Evolutionary conservation across 2,329 filamentous ascomycete genomes (phyloP), one percentile per base, ranked within the genome.

Genomic region (Onygenales sp.): DNA sequence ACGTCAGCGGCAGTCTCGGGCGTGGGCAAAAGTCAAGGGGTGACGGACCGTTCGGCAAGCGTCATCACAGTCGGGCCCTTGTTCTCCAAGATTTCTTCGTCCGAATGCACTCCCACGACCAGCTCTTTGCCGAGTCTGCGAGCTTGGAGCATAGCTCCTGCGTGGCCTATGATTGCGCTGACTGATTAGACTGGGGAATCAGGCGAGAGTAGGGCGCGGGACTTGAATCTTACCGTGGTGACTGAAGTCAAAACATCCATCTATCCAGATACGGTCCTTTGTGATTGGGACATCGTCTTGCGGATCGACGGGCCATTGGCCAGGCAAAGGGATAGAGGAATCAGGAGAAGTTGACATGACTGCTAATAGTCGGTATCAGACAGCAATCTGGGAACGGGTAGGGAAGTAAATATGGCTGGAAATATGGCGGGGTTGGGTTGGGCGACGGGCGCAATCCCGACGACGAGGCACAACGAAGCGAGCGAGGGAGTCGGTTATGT

Each of bases 31-130:
- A 21, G 11, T 33, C 38, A n/a, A 43, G 51, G 32, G 17, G 42
- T 21, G 51, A 69, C 71, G 58, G 62, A 79, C 85, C 92, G 85
- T 79, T 98, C 93, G 61, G 85, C 79, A 54, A 97, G 77, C 54
- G 83, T 92, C 93, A 98, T 98, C 62, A 98, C 93, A 0, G 92
- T 96, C 0, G 93, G 93, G 6, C 93, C 93, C 74, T 98, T 98
- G 77, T 98, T 95, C 66, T 91, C 87, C 61, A 95, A 78, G 64
- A 98, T 98, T 51, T 87, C 86, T 72, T 96, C 89, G 69, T 98
- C 93, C 3, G 89, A 95, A 75, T 98, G 93, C 51, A 98, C 86
- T 55, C 93, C 93, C 38, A 95, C 90, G 60, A 89, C 85, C 48
- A 98, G 83, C 74, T 95, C 89, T 59, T 81, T 83, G 61, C 93